Conservation (phyloP, 768 basidiomycete genomes). For the Amanita rubescens region DNA sequence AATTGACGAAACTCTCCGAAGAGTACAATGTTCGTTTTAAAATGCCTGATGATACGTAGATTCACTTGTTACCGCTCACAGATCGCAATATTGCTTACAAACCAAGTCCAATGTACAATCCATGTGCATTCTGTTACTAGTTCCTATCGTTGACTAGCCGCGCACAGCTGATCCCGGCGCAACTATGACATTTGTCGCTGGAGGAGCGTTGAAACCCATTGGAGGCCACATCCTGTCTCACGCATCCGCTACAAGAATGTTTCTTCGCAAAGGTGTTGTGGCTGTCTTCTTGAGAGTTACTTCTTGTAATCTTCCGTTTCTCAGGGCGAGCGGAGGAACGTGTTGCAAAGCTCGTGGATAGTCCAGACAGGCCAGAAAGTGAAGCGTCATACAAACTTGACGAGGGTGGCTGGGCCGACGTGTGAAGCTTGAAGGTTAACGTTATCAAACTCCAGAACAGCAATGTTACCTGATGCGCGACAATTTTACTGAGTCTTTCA, state of each 20-base stretch:
- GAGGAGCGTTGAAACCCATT: constrained; percentile 86
- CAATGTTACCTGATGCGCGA: too few species aligned
- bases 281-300: not conserved
- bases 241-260: constrained; percentile 83
- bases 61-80: constrained; percentile 24
- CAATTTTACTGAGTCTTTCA: too few species aligned
- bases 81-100: constrained; percentile 84
- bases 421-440: too few species aligned
- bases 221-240: constrained; percentile 86
- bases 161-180: constrained; percentile 84
- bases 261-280: constrained; percentile 72
- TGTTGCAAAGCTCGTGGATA: constrained; percentile 85
- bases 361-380: constrained; percentile 83
- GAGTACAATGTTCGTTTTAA: constrained; percentile 66
- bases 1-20: constrained; percentile 85
- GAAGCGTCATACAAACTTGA: constrained; percentile 89
- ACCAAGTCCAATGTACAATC: constrained; percentile 79
- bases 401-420: constrained; percentile 86
- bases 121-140: not conserved
- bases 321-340: constrained; percentile 87
- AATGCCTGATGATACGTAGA: constrained; percentile 1
- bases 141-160: not conserved
- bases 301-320: not conserved
- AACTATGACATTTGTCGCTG: constrained; percentile 92
- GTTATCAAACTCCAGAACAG: not conserved